Conservation (phyloP, 2,329 filamentous ascomycete genomes). For the Torrubiellomyces zombiae region DNA sequence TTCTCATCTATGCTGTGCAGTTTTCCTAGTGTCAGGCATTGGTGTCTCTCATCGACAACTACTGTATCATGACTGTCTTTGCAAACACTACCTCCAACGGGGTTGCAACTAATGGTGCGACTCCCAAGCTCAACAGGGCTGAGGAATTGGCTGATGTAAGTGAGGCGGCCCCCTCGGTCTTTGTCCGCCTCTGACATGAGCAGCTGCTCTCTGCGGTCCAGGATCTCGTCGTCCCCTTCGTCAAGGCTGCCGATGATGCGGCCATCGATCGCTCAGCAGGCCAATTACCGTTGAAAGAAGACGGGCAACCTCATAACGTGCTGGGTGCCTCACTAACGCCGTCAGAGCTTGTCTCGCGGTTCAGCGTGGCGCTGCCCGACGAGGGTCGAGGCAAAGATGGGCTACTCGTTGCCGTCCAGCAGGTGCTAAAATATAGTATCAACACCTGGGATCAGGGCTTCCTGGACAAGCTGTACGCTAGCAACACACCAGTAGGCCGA, state of each 20-base stretch:
- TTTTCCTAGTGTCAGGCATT: no score
- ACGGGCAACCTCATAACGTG: slow-evolving; percentile 30
- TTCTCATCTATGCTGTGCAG: no score
- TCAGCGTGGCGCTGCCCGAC: slow-evolving; percentile 41
- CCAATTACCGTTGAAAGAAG: slow-evolving; percentile 23
- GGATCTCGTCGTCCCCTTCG: slow-evolving; percentile 52
- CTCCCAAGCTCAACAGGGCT: slow-evolving; percentile 13
- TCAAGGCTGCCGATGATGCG: slow-evolving; percentile 51
- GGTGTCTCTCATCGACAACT: no score
- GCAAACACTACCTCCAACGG: slow-evolving; percentile 7
- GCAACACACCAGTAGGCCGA: slow-evolving; percentile 56
- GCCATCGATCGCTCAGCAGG: slow-evolving; percentile 33
- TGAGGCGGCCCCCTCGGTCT: slow-evolving; percentile 1
- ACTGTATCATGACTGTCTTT: slow-evolving; percentile 3
- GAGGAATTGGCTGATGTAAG: slow-evolving; percentile 16
- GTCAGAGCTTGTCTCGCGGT: slow-evolving; percentile 34
- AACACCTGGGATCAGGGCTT: slow-evolving; percentile 99
- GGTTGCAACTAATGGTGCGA: slow-evolving; percentile 8
- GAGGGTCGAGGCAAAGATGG: slow-evolving; percentile 53
- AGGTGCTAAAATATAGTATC: slow-evolving; percentile 69
- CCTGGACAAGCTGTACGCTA: slow-evolving; percentile 86
- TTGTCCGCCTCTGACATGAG: slow-evolving; percentile 1
- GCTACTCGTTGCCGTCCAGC: slow-evolving; percentile 51
- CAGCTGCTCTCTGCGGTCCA: slow-evolving; percentile 55
- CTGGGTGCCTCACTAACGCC: slow-evolving; percentile 48